phyloP scores from a whole-genome alignment of 805 yeast species.

The Candida cerambycidarum region DNA sequence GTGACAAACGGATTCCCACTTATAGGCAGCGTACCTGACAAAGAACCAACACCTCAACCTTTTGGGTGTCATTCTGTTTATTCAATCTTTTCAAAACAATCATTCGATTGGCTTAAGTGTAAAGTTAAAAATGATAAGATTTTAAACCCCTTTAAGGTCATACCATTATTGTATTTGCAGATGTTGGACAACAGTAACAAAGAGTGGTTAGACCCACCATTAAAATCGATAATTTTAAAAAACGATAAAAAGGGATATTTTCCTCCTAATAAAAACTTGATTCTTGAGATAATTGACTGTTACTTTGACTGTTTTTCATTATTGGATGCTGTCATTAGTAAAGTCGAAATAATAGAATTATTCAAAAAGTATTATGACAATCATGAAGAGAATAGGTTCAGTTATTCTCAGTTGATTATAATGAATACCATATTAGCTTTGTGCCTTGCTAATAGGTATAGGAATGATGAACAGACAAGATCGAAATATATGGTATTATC shows the following conservation, averaged over 20 bases:
- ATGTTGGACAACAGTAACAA: slow-evolving; percentile 17
- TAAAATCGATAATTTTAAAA: slow-evolving; percentile 14
- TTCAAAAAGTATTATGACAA: slow-evolving; percentile 21
- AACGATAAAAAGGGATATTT: slow-evolving; percentile 16
- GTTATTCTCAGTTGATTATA: slow-evolving; percentile 28
- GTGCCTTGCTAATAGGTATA: slow-evolving; percentile 18
- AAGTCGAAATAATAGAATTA: slow-evolving; percentile 16
- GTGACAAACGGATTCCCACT: too few species aligned
- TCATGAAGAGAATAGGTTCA: slow-evolving; percentile 12
- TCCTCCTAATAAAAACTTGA: slow-evolving; percentile 16
- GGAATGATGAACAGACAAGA: slow-evolving; percentile 12
- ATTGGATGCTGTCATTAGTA: slow-evolving; percentile 18
- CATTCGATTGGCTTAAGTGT: slow-evolving; percentile 27
- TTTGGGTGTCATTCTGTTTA: slow-evolving; percentile 21
- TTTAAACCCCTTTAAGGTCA: slow-evolving; percentile 23
- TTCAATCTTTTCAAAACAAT: slow-evolving; percentile 29
- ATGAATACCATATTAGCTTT: slow-evolving; percentile 31
- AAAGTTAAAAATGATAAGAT: slow-evolving; percentile 21
- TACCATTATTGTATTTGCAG: slow-evolving; percentile 23
- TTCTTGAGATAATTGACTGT: slow-evolving; percentile 25
- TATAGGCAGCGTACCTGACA: too few species aligned
- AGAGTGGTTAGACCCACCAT: slow-evolving; percentile 12
- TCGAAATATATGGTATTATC: slow-evolving; percentile 15
- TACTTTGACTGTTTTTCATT: slow-evolving; percentile 19
- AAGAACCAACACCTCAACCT: slow-evolving; percentile 4